phyloP scores from a whole-genome alignment of 208 protist species.

The Vickermania spadyakhi region DNA sequence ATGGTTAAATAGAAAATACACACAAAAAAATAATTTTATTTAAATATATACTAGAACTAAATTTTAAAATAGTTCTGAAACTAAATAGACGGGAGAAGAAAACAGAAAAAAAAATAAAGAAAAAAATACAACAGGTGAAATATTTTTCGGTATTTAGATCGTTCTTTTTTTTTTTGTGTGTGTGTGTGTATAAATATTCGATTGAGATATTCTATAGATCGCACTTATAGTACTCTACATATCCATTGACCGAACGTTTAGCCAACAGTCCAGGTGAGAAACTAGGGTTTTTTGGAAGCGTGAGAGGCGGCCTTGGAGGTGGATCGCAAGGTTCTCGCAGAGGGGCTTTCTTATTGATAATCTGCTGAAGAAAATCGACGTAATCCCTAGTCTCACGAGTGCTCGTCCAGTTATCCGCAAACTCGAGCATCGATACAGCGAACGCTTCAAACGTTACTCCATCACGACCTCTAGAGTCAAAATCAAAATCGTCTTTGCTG shows the following conservation, averaged over 20 bases:
- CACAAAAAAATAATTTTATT: too few relatives aligned
- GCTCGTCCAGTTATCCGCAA: constrained; percentile 68
- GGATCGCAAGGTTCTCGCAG: not conserved
- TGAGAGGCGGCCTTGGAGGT: not conserved
- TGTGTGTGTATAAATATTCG: too few relatives aligned
- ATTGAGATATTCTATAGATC: not conserved
- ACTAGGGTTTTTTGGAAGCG: constrained; percentile 5
- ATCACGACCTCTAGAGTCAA: constrained; percentile 25
- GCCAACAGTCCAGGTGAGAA: constrained; percentile 27
- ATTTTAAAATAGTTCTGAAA: too few relatives aligned
- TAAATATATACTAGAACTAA: too few relatives aligned
- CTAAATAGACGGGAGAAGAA: too few relatives aligned
- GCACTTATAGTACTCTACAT: constrained; percentile 13
- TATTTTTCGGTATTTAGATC: constrained; percentile 4
- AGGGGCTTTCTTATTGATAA: constrained; percentile 12
- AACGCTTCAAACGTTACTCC: constrained; percentile 53
- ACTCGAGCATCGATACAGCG: constrained; percentile 53
- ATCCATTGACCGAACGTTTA: constrained; percentile 8
- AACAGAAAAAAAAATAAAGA: constrained; percentile 8
- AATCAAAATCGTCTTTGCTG: constrained; percentile 44
- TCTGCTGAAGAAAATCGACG: constrained; percentile 23
- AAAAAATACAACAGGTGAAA: constrained; percentile 2
- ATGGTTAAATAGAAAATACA: too few relatives aligned
- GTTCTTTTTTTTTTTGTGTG: not conserved
- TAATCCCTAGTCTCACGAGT: constrained; percentile 26